Evolutionary conservation across 2,329 filamentous ascomycete genomes (phyloP).

Genomic region (Beauveria bassiana): DNA sequence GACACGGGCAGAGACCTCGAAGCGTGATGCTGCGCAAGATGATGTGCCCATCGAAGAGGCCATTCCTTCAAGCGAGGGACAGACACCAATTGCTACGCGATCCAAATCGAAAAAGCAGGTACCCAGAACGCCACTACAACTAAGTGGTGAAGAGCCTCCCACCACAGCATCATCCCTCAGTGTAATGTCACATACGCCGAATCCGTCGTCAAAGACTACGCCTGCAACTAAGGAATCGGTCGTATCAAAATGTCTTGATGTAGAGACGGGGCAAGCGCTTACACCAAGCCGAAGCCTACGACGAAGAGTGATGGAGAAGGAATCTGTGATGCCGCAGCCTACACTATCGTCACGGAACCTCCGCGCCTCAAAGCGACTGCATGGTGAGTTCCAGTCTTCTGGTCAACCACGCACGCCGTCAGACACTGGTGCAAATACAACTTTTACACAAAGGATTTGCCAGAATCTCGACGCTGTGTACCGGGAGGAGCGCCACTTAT

Average conservation of each 20-base stretch:
- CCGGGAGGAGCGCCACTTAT: conserved; percentile 37
- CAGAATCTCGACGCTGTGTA: conserved; percentile 20
- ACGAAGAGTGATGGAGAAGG: background rate
- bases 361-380: background rate
- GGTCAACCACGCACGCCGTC: background rate
- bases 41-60: background rate
- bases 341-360: background rate
- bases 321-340: background rate
- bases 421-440: background rate
- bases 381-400: conserved; percentile 1
- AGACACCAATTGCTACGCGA: conserved; percentile 1
- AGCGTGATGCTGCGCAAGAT: background rate
- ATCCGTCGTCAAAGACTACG: conserved; percentile 28
- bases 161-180: conserved; percentile 24
- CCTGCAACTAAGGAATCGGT: conserved; percentile 28
- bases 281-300: conserved; percentile 13
- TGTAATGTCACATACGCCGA: conserved; percentile 31
- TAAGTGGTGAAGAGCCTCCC: background rate
- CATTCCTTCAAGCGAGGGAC: background rate
- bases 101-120: background rate
- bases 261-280: conserved; percentile 20
- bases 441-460: conserved; percentile 17
- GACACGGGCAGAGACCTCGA: background rate
- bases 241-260: conserved; percentile 16
- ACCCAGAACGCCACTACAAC: background rate